Evolutionary conservation across 1,284 basidiomycete species (phyloP), one percentile per base, ranked within the genome.

Genomic region (Boletus subluridellus): DNA sequence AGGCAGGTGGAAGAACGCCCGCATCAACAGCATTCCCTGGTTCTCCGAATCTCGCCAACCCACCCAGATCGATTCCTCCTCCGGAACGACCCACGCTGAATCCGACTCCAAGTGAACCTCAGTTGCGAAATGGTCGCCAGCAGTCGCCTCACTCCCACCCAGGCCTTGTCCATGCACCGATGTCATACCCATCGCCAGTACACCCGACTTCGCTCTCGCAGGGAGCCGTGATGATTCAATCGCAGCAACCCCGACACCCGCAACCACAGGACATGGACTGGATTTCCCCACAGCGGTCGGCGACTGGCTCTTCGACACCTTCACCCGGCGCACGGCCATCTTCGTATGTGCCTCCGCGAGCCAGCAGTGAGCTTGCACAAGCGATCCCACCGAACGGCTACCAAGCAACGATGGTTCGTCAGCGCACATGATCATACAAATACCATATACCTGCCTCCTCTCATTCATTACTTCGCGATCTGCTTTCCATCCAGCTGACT

Each of bases 261-360:
- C 74, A 79, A 69, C 60, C 77, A 67, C 64, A 78, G 70, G 73
- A 77, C 58, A 77, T 78, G 42, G 83, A 86, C 34, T 86, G 84
- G 82, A 63, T 72, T 37, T 66, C 72, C 45, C 69, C 76, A 35
- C 79, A 81, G 45, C 79, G 80, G 46, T 72, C 80, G 37, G 73
- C 71, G 51, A 77, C 76, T 53, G 65, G 66, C 48, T 48, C 70
- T 49, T 73, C 77, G 42, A 76, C 74, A 60, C 73, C 76, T 55
- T 72, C 78, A 41, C 71, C 81, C 12, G 74, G 79, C 28, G 77
- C 80, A 58, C 78, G 86, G 52, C 84, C 87, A 26, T 74, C 78
- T 41, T 87, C 87, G 35, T 86, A 80, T 64, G 74, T 79, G 54
- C 80, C 79, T 54, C 66, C 75, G 52, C 76, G 82, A 65, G 68